Evolutionary conservation across 257 asterid genomes (phyloP), one percentile per base, ranked within the genome.

Genomic region (Rauvolfia tetraphylla): DNA sequence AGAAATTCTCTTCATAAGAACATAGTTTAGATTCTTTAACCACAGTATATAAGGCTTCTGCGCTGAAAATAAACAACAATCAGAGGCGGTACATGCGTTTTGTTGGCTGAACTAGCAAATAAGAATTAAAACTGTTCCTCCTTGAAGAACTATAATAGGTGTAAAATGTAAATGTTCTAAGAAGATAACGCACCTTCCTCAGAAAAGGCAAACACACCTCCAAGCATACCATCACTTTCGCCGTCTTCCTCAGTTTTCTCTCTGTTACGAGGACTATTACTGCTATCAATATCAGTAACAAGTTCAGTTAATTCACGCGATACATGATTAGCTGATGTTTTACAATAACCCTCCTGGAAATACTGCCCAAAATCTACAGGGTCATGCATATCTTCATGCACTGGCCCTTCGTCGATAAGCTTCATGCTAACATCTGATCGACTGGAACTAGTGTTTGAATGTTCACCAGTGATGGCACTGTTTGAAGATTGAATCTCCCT

Each of bases 281-380:
- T 65, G 71, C 79, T 77, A 57, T 79, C 85, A 51, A 63, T 76
- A 78, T 83, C 85, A 33, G 87, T 68, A 41, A 79, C 82, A 13
- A 34, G 73, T 73, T 84, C 81, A 44, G 81, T 78, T 49, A 77
- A 71, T 46, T 79, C 84, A 66, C 66, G 67, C 9, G 76, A 76
- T 70, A 74, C 80, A 29, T 78, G 25, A 70, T 75, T 77, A 67
- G 83, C 75, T 74, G 86, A 83, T 48, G 87, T 84, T 81, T 81
- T 80, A 81, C 89, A 86, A 59, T 86, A 86, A 54, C 84, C 89
- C 78, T 86, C 89, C 54, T 77, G 81, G 74, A 83, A 86, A 81
- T 79, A 86, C 42, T 36, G 86, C 75, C 72, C 89, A 79, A 76
- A 83, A 79, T 80, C 84, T 79, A 79, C 70, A 39, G 89, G 73